These are phyloP conservation scores for Rhodotorula sp. DNA, from an alignment of 1,284 basidiomycete species.

Conservation along the genomic window DNA sequence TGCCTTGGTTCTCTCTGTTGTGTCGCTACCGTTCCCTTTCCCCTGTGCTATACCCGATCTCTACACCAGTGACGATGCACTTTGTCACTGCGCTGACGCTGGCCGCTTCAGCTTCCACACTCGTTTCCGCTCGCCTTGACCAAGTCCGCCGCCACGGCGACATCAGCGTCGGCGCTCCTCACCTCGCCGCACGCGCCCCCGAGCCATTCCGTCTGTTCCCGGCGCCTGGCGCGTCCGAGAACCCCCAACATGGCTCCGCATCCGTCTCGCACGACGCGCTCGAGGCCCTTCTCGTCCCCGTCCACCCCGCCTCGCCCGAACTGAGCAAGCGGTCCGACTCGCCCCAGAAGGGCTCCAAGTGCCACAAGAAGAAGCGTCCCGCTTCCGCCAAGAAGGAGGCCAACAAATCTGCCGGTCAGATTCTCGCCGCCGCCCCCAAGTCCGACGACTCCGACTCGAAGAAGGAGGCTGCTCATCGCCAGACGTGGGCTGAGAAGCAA, in stretches of 20 bases:
- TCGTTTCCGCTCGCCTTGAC: constrained; percentile 21
- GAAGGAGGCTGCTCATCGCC: background rate
- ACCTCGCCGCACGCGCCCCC: constrained; percentile 7
- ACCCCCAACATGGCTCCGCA: background rate
- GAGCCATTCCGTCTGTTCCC: constrained; percentile 18
- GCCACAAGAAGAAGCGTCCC: constrained; percentile 2
- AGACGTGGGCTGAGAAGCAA: constrained; percentile 9
- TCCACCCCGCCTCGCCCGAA: background rate
- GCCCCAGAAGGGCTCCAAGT: background rate
- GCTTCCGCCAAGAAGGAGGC: background rate
- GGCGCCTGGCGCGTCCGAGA: background rate
- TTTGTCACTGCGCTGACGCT: constrained; percentile 16
- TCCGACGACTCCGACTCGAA: background rate
- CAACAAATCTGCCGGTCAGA: constrained; percentile 4
- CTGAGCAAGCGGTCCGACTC: background rate
- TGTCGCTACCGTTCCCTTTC: background rate
- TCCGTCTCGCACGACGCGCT: background rate
- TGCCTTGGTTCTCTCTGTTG: background rate
- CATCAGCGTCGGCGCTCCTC: background rate
- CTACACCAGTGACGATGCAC: constrained; percentile 11
- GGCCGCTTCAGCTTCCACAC: constrained; percentile 25
- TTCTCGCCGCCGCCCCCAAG: background rate
- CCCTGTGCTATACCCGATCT: background rate
- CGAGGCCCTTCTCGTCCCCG: background rate
- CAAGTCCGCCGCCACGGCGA: constrained; percentile 5